Conservation (phyloP, 345 rosid species). For the Eucalyptus sp. region DNA sequence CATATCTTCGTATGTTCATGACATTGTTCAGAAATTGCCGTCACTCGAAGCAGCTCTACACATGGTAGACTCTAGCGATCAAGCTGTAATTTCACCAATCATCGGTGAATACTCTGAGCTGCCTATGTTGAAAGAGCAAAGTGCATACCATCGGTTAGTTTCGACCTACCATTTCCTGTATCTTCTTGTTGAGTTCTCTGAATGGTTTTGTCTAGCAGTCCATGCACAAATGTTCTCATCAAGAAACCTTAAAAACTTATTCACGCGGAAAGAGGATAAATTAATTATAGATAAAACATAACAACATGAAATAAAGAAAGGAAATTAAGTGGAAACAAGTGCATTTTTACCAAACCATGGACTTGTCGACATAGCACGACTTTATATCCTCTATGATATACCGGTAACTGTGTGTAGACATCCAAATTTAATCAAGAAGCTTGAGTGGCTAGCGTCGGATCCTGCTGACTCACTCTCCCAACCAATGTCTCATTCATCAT, state of each 20-base stretch:
- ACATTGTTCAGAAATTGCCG: not conserved
- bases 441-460: not conserved
- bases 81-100: no score
- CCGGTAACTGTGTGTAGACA: not conserved
- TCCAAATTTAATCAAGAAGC: not conserved
- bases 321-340: not conserved
- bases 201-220: not conserved
- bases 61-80: no score
- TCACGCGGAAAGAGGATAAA: not conserved
- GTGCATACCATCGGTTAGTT: constrained; percentile 43
- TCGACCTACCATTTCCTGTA: not conserved
- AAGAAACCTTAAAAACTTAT: not conserved
- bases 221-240: not conserved
- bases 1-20: not conserved
- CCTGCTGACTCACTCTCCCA: not conserved
- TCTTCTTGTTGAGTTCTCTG: not conserved
- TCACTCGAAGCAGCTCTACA: no score
- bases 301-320: not conserved
- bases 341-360: not conserved
- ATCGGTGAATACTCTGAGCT: no score
- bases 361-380: not conserved
- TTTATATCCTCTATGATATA: not conserved
- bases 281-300: not conserved
- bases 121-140: no score
- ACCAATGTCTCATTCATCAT: not conserved